Evolutionary conservation across 192 early-diverging fungal species (phyloP).

Genomic region (Gryganskiella cystojenkinii): DNA sequence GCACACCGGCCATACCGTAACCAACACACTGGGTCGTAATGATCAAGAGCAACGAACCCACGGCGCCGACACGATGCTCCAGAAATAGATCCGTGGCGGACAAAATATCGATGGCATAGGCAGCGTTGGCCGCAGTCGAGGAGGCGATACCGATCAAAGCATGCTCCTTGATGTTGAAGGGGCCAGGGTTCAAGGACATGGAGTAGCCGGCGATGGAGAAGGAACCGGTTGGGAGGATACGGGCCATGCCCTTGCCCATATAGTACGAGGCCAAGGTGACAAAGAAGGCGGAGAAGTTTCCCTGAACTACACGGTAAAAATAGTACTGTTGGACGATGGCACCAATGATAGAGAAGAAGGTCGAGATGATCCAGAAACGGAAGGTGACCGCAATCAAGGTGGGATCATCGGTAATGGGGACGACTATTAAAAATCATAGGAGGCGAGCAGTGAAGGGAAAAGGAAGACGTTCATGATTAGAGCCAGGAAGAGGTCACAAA

Average conservation of each 20-base stretch:
- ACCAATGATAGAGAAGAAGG: slow-evolving; percentile 49
- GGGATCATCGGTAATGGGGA: slow-evolving; percentile 43
- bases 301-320: slow-evolving; percentile 41
- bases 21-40: slow-evolving; percentile 70
- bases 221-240: background rate
- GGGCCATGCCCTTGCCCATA: slow-evolving; percentile 38
- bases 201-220: slow-evolving; percentile 9
- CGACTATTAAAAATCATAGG: slow-evolving; percentile 3
- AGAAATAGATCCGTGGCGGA: slow-evolving; percentile 19
- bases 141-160: slow-evolving; percentile 67
- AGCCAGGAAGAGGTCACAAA: too few relatives aligned
- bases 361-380: slow-evolving; percentile 62
- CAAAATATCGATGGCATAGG: slow-evolving; percentile 60
- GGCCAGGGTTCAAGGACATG: slow-evolving; percentile 39
- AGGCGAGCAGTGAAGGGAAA: background rate
- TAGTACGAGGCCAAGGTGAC: slow-evolving; percentile 44
- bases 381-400: slow-evolving; percentile 56
- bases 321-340: slow-evolving; percentile 51
- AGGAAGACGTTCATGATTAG: background rate
- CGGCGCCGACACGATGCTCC: slow-evolving; percentile 14
- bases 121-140: slow-evolving; percentile 55
- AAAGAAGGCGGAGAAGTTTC: slow-evolving; percentile 44
- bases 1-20: slow-evolving; percentile 78
- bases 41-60: slow-evolving; percentile 52
- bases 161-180: slow-evolving; percentile 78